phyloP scores from a whole-genome alignment of 2,329 filamentous ascomycete species.

The Stenocarpella maydis region DNA sequence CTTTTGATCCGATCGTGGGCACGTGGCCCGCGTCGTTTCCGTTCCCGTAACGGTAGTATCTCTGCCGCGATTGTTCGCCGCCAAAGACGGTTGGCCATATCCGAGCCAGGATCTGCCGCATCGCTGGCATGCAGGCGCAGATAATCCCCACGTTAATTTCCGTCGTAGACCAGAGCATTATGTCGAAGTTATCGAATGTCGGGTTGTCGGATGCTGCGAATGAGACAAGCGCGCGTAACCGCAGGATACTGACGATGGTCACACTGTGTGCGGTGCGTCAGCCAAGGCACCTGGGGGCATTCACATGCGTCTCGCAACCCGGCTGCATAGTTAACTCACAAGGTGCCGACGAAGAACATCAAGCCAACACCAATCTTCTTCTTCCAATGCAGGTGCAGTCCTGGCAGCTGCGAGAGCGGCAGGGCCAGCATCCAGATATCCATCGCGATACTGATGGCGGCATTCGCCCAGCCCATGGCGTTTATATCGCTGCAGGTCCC shows the following conservation, averaged over 20 bases:
- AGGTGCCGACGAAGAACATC: constrained; percentile 55
- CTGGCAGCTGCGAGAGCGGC: constrained; percentile 49
- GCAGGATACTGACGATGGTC: constrained; percentile 45
- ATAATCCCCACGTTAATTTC: constrained; percentile 47
- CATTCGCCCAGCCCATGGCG: constrained; percentile 52
- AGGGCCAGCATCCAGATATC: constrained; percentile 54
- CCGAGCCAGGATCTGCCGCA: constrained; percentile 27
- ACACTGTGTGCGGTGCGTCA: constrained; percentile 34
- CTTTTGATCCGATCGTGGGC: background rate
- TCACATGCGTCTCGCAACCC: background rate
- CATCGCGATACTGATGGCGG: constrained; percentile 50
- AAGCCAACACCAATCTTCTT: constrained; percentile 53
- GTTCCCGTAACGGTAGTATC: constrained; percentile 17
- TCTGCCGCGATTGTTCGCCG: background rate
- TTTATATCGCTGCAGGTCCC: constrained; percentile 53
- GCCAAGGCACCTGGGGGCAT: fast-evolving
- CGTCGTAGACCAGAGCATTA: constrained; percentile 45
- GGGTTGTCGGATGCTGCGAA: constrained; percentile 43
- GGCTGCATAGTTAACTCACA: constrained; percentile 38
- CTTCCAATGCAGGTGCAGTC: constrained; percentile 47
- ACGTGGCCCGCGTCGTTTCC: background rate
- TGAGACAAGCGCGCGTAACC: constrained; percentile 41
- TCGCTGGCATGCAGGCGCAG: constrained; percentile 38
- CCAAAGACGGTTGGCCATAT: constrained; percentile 20
- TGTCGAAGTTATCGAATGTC: constrained; percentile 43